Percentiles rank a stretch among this genome's conserved stretches.
These are phyloP conservation scores for Zymoseptoria crescenta DNA, from an alignment of 2,329 filamentous ascomycete genomes.

Conservation along the genomic window DNA sequence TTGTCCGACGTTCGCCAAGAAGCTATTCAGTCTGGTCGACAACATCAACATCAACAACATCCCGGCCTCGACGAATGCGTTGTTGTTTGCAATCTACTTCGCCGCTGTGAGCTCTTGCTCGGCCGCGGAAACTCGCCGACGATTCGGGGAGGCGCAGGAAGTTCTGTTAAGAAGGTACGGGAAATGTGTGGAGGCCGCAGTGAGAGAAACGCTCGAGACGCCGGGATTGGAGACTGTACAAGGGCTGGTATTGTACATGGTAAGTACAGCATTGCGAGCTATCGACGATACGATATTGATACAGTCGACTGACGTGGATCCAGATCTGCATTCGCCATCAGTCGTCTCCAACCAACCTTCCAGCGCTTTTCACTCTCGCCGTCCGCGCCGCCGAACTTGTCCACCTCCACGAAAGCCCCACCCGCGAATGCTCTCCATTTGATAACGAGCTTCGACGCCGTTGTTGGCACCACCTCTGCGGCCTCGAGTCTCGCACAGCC, in stretches of 20 bases:
- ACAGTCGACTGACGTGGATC: neutral
- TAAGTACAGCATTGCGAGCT: neutral
- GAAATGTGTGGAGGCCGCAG: constrained; percentile 9
- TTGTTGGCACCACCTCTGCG: constrained; percentile 20
- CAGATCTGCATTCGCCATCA: constrained; percentile 16
- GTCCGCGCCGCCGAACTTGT: constrained; percentile 17
- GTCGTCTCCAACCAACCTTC: constrained; percentile 8
- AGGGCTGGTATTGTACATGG: constrained; percentile 18
- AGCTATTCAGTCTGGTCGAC: constrained; percentile 14
- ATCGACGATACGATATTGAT: neutral
- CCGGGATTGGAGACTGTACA: constrained; percentile 17
- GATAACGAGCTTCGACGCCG: constrained; percentile 18
- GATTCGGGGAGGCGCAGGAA: constrained; percentile 19
- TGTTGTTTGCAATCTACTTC: constrained; percentile 23
- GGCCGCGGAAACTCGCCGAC: constrained; percentile 14
- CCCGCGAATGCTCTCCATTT: constrained; percentile 10
- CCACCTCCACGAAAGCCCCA: constrained; percentile 13
- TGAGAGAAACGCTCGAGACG: constrained; percentile 12
- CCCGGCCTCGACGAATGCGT: constrained; percentile 10
- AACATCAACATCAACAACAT: constrained; percentile 5
- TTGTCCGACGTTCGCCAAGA: constrained; percentile 18
- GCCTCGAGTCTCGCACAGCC: constrained; percentile 20
- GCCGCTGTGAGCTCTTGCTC: constrained; percentile 21
- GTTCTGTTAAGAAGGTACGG: constrained; percentile 14
- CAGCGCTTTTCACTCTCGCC: constrained; percentile 15